These are phyloP conservation scores for Linderniella brevidens DNA, from an alignment of 257 asterid genomes.

Conservation along the genomic window DNA sequence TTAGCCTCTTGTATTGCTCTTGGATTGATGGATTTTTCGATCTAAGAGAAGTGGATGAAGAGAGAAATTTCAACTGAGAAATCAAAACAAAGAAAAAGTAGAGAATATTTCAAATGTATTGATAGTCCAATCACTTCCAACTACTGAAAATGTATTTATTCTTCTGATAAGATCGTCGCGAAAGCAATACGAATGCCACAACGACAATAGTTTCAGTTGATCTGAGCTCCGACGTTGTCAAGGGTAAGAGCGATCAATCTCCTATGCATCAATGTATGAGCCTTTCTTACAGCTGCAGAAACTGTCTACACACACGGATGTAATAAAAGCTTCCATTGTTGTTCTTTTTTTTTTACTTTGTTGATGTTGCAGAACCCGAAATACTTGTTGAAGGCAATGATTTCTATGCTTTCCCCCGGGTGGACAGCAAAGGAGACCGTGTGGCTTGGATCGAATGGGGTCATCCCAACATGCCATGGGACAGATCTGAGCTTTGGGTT, in stretches of 20 bases:
- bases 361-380: conserved; percentile 50
- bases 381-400: conserved; percentile 55
- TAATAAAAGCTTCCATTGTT: background rate
- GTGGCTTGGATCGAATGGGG: conserved; percentile 95
- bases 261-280: conserved; percentile 3
- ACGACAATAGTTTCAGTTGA: conserved; percentile 65
- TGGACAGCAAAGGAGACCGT: conserved; percentile 70
- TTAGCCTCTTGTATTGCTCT: background rate
- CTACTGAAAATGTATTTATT: too few species aligned
- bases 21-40: background rate
- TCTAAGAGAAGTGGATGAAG: too few species aligned
- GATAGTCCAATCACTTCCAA: too few species aligned
- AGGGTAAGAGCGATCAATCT: conserved; percentile 28
- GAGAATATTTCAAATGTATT: too few species aligned
- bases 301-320: background rate
- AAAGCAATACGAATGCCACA: conserved; percentile 41
- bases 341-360: background rate
- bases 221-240: conserved; percentile 18
- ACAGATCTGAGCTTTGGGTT: conserved; percentile 95
- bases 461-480: conserved; percentile 99
- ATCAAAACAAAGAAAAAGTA: too few species aligned
- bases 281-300: background rate
- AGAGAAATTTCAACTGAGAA: too few species aligned
- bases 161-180: conserved; percentile 52
- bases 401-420: conserved; percentile 90